These are phyloP conservation scores for Camellia oleifera DNA, from an alignment of 179 eudicot species.

Conservation along the genomic window DNA sequence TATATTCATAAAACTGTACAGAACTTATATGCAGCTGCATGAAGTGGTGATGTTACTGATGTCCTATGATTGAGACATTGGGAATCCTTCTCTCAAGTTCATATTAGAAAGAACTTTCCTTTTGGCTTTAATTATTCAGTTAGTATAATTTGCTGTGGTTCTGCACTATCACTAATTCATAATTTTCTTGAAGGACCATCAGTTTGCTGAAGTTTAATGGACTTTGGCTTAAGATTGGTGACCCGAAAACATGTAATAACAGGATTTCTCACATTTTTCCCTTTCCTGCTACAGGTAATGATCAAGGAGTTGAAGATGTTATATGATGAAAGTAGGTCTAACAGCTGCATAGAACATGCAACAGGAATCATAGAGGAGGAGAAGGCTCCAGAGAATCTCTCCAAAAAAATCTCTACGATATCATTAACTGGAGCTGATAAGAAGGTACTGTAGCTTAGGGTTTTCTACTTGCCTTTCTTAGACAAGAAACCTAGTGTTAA, in stretches of 20 bases:
- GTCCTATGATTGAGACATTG: background rate
- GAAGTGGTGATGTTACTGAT: background rate
- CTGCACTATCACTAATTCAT: background rate
- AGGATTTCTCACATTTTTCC: conserved; percentile 3
- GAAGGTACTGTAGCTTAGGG: conserved; percentile 45
- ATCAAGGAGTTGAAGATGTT: conserved; percentile 64
- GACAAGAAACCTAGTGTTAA: background rate
- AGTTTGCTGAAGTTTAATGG: background rate
- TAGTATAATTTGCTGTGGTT: background rate
- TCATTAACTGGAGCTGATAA: conserved; percentile 65
- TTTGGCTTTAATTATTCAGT: background rate
- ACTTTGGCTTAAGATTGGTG: background rate
- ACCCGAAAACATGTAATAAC: background rate
- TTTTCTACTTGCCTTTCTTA: background rate
- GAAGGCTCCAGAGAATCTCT: conserved; percentile 80
- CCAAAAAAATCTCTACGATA: conserved; percentile 64
- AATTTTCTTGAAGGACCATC: conserved; percentile 3
- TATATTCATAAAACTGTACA: background rate
- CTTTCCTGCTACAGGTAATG: conserved; percentile 44
- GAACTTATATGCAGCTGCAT: conserved; percentile 6
- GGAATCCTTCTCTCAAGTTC: background rate
- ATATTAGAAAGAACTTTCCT: background rate
- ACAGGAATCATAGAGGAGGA: conserved; percentile 78
- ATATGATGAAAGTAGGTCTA: conserved; percentile 63
- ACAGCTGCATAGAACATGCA: conserved; percentile 92